Conservation (phyloP, 306 rosid species). For the Vigna radiata region DNA sequence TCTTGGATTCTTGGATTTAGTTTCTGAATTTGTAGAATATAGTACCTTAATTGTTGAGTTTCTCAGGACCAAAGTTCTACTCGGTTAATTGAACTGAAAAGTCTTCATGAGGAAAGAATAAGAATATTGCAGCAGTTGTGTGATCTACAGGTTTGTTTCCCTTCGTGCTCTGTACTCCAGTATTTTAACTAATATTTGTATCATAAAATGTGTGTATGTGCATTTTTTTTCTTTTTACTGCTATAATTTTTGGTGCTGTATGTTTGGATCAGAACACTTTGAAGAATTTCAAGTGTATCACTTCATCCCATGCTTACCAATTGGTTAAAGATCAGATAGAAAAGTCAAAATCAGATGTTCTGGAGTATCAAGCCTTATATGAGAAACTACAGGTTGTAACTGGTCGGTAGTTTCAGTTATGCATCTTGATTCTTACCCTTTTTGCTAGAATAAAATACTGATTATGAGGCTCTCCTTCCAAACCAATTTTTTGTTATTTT, state of each 20-base stretch:
- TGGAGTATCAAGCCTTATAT: conserved; percentile 66
- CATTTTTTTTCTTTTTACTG: conserved; percentile 4
- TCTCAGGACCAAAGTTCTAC: conserved; percentile 75
- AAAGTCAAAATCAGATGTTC: conserved; percentile 72
- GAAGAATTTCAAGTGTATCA: conserved; percentile 75
- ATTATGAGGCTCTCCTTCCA: conserved; percentile 29
- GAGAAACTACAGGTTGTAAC: conserved; percentile 98
- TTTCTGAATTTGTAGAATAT: conserved; percentile 26
- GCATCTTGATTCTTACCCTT: conserved; percentile 42
- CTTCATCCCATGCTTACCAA: conserved; percentile 72
- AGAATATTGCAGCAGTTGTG: conserved; percentile 74
- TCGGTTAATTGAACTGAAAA: conserved; percentile 66
- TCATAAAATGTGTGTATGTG: conserved; percentile 21
- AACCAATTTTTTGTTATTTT: conserved; percentile 35
- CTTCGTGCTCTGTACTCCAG: not conserved
- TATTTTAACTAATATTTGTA: conserved; percentile 10
- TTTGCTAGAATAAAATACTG: conserved; percentile 43
- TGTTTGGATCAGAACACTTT: conserved; percentile 67
- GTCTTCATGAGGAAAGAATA: conserved; percentile 84
- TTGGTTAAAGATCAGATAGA: conserved; percentile 81
- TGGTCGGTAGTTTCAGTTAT: conserved; percentile 83
- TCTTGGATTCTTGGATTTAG: conserved; percentile 21
- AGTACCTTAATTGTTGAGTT: conserved; percentile 43
- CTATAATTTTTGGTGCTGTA: conserved; percentile 38
- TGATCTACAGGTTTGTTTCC: conserved; percentile 74